These are phyloP conservation scores for sweet orange (Citrus sinensis) DNA, from an alignment of 345 rosid genomes.

Conservation along the genomic window DNA sequence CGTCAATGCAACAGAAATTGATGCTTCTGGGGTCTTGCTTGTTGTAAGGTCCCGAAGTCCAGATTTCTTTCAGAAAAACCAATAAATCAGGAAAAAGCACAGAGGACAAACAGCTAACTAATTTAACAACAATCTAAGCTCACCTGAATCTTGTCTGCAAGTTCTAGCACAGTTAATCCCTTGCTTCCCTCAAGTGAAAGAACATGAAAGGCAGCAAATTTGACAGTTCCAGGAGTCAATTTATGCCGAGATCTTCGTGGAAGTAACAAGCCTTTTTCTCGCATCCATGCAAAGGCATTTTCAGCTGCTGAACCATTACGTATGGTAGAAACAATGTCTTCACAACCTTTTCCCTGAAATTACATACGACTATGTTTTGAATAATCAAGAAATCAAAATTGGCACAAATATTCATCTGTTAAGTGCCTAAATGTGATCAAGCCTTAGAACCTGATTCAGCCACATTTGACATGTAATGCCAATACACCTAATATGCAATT, in stretches of 20 bases:
- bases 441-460: background rate
- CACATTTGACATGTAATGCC: background rate
- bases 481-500: background rate
- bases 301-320: conserved; percentile 98
- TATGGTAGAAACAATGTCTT: conserved; percentile 68
- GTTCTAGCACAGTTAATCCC: conserved; percentile 86
- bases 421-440: background rate
- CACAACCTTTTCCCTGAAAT: conserved; percentile 78
- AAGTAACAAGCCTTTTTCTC: conserved; percentile 85
- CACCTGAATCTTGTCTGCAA: conserved; percentile 99
- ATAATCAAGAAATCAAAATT: conserved; percentile 12
- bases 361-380: background rate
- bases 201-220: conserved; percentile 99
- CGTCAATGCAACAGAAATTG: conserved; percentile 97
- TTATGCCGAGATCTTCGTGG: conserved; percentile 96
- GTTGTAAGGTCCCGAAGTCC: conserved; percentile 95
- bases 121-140: conserved; percentile 13
- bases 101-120: conserved; percentile 1
- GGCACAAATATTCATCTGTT: background rate
- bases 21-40: conserved; percentile 99
- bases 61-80: conserved; percentile 59
- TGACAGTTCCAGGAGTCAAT: conserved; percentile 98
- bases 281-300: conserved; percentile 86
- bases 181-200: conserved; percentile 95
- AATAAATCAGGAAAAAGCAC: conserved; percentile 8